Percentiles rank a stretch among this genome's conserved stretches.
Evolutionary conservation across 164 flowering plant species (phyloP).

Genomic region (Tetrastigma voinierianum): DNA sequence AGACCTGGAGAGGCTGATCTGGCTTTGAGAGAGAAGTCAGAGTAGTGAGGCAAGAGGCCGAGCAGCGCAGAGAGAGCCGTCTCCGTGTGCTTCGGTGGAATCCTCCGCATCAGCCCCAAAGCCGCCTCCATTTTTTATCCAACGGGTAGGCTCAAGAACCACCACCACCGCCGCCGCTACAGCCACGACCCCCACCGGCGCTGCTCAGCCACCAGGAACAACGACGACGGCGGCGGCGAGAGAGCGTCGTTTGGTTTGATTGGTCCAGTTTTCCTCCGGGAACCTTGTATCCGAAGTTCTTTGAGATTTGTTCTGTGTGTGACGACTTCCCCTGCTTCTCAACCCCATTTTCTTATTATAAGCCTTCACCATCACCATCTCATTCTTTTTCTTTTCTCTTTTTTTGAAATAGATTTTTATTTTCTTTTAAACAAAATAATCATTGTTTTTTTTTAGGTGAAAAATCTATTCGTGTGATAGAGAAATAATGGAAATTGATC

Average conservation of each 20-base stretch:
- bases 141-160: not conserved
- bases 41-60: conserved; percentile 71
- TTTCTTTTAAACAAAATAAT: too few relatives aligned
- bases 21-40: conserved; percentile 95
- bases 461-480: too few relatives aligned
- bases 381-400: too few relatives aligned
- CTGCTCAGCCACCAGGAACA: too few relatives aligned
- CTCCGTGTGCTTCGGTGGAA: conserved; percentile 84
- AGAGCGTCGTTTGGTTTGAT: conserved; percentile 7
- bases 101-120: conserved; percentile 92
- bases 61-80: conserved; percentile 89
- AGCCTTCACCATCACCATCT: too few relatives aligned
- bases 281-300: conserved; percentile 7
- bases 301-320: too few relatives aligned
- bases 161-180: not conserved
- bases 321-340: not conserved
- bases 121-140: conserved; percentile 83
- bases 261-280: conserved; percentile 53
- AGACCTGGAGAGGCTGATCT: conserved; percentile 97
- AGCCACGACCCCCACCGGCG: too few relatives aligned
- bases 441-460: too few relatives aligned
- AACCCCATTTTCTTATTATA: too few relatives aligned
- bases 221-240: too few relatives aligned
- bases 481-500: too few relatives aligned
- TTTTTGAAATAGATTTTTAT: too few relatives aligned